Evolutionary conservation across 495 filamentous ascomycete genomes (phyloP).

Genomic region (Penicillium cosmopolitanum): DNA sequence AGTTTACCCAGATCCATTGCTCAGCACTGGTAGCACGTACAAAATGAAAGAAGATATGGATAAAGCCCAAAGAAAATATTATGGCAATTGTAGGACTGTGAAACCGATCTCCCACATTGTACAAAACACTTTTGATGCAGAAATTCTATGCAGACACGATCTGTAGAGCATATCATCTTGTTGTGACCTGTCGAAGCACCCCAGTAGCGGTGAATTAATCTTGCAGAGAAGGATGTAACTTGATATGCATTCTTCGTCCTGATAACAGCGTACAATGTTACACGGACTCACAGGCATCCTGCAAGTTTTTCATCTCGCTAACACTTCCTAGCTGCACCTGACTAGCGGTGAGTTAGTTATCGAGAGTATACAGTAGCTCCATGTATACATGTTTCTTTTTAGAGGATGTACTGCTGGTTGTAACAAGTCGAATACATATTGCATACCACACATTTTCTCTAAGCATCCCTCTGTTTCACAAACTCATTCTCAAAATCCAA

Average conservation of each 20-base stretch:
- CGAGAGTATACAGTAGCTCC: too few relatives aligned
- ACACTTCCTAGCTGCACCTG: not conserved
- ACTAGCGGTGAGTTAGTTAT: not conserved
- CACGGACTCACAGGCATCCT: not conserved
- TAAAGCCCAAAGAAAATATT: not conserved
- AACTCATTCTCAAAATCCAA: conserved; percentile 17
- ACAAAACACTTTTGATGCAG: not conserved
- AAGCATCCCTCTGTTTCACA: conserved; percentile 17
- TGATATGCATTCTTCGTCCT: not conserved
- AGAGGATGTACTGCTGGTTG: not conserved
- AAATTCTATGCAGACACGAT: not conserved
- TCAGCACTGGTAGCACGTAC: not conserved
- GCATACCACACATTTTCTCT: not conserved
- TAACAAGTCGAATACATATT: not conserved
- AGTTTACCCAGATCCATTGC: not conserved
- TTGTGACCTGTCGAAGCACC: not conserved
- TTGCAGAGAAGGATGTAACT: not conserved
- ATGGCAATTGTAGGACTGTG: not conserved
- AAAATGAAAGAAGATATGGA: not conserved
- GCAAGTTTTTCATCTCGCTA: not conserved
- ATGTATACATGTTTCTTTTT: not conserved
- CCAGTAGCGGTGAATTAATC: not conserved
- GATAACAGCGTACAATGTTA: not conserved
- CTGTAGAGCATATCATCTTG: not conserved
- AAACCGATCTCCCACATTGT: not conserved